These are phyloP conservation scores for Microdochium nivale DNA, from an alignment of 2,329 filamentous ascomycete species.

Conservation along the genomic window DNA sequence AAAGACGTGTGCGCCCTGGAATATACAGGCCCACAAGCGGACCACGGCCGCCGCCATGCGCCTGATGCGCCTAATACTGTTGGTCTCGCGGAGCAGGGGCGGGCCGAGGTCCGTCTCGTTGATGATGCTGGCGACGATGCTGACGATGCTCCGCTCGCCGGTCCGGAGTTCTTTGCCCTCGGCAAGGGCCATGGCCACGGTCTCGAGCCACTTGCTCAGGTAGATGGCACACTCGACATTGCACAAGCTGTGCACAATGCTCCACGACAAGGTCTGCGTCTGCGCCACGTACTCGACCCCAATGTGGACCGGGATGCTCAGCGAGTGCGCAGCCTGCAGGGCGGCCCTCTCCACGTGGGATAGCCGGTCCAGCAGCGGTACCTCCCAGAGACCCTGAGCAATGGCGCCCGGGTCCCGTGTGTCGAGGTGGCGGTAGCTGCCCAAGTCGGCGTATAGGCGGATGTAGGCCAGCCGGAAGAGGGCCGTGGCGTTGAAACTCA, in stretches of 20 bases:
- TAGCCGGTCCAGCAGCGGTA: constrained; percentile 26
- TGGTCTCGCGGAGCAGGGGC: too few species aligned
- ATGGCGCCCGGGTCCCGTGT: constrained; percentile 20
- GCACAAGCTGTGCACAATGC: constrained; percentile 34
- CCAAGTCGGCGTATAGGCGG: constrained; percentile 22
- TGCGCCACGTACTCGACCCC: constrained; percentile 34
- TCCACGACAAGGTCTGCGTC: constrained; percentile 36
- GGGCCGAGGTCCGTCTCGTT: too few species aligned
- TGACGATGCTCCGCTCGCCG: too few species aligned
- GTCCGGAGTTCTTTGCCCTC: too few species aligned
- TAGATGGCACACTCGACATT: constrained; percentile 36
- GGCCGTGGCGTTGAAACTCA: constrained; percentile 18
- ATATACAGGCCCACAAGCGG: too few species aligned
- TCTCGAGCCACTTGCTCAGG: constrained; percentile 27
- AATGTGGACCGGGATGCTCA: constrained; percentile 35
- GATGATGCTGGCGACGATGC: too few species aligned
- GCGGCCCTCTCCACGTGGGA: constrained; percentile 27
- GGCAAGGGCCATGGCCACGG: neutral
- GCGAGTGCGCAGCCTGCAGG: constrained; percentile 34
- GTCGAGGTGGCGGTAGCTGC: constrained; percentile 18
- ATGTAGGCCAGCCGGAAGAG: constrained; percentile 24
- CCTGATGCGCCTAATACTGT: too few species aligned
- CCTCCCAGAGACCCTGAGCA: constrained; percentile 12
- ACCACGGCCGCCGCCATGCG: too few species aligned
- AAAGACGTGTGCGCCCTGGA: too few species aligned